Evolutionary conservation across 2,329 filamentous ascomycete species (phyloP).

Genomic region (Beauveria australis): DNA sequence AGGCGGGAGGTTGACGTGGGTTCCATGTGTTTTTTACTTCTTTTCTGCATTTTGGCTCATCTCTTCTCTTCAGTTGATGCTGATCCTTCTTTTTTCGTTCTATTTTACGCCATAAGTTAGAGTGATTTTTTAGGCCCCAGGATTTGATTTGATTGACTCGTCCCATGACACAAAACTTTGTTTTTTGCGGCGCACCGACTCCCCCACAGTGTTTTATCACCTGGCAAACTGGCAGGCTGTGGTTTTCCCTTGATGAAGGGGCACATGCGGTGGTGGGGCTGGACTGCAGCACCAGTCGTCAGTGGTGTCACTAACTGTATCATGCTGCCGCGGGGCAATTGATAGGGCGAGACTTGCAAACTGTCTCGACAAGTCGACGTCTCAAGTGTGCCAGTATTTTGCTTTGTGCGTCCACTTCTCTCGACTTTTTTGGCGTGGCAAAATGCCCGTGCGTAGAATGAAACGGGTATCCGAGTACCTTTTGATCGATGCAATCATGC

Average conservation of each 20-base stretch:
- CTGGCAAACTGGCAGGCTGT: background rate
- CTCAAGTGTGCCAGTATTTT: background rate
- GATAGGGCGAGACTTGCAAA: background rate
- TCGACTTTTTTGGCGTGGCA: background rate
- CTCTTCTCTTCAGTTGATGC: background rate
- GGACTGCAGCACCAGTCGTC: background rate
- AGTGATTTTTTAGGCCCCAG: background rate
- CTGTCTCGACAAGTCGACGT: background rate
- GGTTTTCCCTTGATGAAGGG: background rate
- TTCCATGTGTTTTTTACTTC: background rate
- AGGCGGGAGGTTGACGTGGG: no score
- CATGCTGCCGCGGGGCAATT: background rate
- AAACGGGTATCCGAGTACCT: background rate
- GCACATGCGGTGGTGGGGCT: background rate
- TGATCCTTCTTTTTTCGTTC: background rate
- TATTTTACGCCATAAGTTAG: background rate
- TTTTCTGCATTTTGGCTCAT: background rate
- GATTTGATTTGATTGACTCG: conserved; percentile 4
- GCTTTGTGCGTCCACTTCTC: conserved; percentile 2
- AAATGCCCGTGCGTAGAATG: background rate
- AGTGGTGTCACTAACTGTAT: background rate
- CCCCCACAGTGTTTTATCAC: conserved; percentile 7
- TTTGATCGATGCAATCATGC: background rate
- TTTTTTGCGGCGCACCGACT: conserved; percentile 8
- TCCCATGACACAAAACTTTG: conserved; percentile 3